Conservation (phyloP, 2,329 filamentous ascomycete species). For the Cercospora sp. region DNA sequence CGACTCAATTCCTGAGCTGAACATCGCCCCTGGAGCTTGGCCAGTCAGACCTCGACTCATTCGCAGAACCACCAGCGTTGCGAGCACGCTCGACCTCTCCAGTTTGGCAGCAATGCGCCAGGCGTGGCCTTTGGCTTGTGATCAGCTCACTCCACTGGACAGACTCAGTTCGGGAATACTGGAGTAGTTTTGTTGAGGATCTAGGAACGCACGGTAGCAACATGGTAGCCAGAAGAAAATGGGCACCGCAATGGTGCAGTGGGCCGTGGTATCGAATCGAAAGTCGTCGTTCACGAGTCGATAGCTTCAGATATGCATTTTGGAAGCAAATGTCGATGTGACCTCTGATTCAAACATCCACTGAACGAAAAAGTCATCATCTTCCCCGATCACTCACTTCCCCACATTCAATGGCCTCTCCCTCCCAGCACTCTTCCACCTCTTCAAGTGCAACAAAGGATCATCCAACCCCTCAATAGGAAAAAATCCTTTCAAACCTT, state of each 20-base stretch:
- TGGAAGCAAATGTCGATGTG: neutral
- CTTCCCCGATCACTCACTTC: neutral
- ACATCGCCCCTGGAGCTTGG: neutral
- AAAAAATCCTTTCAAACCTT: conserved; percentile 16
- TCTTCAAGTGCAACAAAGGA: conserved; percentile 7
- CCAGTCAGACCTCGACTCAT: neutral
- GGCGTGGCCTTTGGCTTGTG: neutral
- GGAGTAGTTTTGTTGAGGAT: neutral
- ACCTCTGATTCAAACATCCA: neutral
- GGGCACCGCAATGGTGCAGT: neutral
- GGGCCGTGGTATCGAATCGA: neutral
- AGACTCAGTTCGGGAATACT: neutral
- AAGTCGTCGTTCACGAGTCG: neutral
- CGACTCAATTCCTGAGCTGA: neutral
- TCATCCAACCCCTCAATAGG: conserved; percentile 14
- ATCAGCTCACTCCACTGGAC: neutral
- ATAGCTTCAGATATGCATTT: neutral
- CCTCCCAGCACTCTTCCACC: conserved; percentile 11
- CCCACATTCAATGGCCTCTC: conserved; percentile 5
- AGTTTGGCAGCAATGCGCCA: neutral
- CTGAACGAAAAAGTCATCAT: neutral
- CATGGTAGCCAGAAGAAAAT: neutral
- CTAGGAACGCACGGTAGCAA: neutral
- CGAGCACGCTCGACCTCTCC: neutral
- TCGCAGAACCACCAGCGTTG: neutral